Evolutionary conservation across 768 basidiomycete species (phyloP), one percentile per base, ranked within the genome.

Genomic region (Amanita brunnescens): DNA sequence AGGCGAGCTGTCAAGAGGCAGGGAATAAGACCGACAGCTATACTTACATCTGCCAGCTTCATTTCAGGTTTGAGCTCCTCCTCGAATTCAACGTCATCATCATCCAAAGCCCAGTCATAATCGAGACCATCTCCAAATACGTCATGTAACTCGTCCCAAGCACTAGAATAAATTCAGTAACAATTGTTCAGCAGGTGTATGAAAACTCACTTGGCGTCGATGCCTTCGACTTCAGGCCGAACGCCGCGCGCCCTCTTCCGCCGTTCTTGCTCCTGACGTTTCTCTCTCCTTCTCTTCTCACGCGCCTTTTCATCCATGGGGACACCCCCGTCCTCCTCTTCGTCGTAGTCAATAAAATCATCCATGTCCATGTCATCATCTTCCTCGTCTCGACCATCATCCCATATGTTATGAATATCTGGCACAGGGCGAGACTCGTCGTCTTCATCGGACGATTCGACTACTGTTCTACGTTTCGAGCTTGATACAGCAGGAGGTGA

Each of bases 51-150:
- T 55, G 85, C 82, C 59, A 91, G 91, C 62, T 78, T 85, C 75
- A 87, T 87, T 48, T 90, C 86, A 7, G 75, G 71, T 59, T 88
- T 90, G n/a, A 60, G 60, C 21, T 75, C 75, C 45, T 76, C 73
- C 26, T 75, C 71, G 12, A 64, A 64, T 41, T 72, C 71, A 13
- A 63, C 57, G 26, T 86, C 80, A 2, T 91, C 89, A 26, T 94
- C 94, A 41, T 73, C 84, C 40, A 99, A 66, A 10, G 94, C 94
- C 87, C 91, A 94, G 58, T 92, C 92, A 64, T 95, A 99, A 57
- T 98, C 94, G 59, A 87, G 84, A 6, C 96, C 96, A 56, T 94
- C 89, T 30, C 96, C 96, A 57, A 99, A 99, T 1, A 98, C 91
- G 53, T 91, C 94, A 55, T 88, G 85, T 23, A 98, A 87, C 68